Evolutionary conservation across 805 yeast genomes (phyloP).

Genomic region (Pichia thaimueangensis): DNA sequence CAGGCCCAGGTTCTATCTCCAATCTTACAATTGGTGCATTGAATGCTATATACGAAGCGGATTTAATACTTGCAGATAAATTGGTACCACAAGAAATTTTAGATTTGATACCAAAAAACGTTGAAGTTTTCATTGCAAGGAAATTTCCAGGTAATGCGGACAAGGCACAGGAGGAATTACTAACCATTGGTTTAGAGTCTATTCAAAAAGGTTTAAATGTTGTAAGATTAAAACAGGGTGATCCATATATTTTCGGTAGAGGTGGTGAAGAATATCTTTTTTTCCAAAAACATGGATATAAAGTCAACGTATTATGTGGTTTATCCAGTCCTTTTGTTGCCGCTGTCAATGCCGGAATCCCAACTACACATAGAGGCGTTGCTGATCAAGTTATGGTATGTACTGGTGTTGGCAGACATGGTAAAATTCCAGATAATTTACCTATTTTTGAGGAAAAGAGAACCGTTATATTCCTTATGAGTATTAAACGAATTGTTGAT

Average conservation of each 20-base stretch:
- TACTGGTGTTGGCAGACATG: conserved; percentile 91
- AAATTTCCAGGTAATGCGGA: conserved; percentile 98
- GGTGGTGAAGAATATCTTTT: conserved; percentile 88
- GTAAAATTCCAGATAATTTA: conserved; percentile 60
- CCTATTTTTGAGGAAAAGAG: conserved; percentile 70
- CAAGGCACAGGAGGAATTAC: conserved; percentile 79
- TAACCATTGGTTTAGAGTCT: conserved; percentile 63
- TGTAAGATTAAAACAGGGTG: conserved; percentile 91
- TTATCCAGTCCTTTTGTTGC: conserved; percentile 86
- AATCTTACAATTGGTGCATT: conserved; percentile 81
- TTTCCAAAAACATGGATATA: conserved; percentile 61
- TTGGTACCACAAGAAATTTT: conserved; percentile 85
- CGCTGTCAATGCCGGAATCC: conserved; percentile 73
- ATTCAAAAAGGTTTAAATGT: conserved; percentile 65
- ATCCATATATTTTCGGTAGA: conserved; percentile 92
- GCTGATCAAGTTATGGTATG: conserved; percentile 90
- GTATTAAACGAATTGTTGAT: conserved; percentile 68
- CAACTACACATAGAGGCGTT: conserved; percentile 87
- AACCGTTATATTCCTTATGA: conserved; percentile 86
- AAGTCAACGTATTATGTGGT: conserved; percentile 78
- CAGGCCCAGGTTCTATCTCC: conserved; percentile 89
- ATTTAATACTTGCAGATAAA: conserved; percentile 81
- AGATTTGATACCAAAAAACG: conserved; percentile 69
- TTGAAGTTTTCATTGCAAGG: conserved; percentile 77
- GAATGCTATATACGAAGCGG: conserved; percentile 74